phyloP scores from a whole-genome alignment of 2,329 filamentous ascomycete species.

The Aspergillus sp. region DNA sequence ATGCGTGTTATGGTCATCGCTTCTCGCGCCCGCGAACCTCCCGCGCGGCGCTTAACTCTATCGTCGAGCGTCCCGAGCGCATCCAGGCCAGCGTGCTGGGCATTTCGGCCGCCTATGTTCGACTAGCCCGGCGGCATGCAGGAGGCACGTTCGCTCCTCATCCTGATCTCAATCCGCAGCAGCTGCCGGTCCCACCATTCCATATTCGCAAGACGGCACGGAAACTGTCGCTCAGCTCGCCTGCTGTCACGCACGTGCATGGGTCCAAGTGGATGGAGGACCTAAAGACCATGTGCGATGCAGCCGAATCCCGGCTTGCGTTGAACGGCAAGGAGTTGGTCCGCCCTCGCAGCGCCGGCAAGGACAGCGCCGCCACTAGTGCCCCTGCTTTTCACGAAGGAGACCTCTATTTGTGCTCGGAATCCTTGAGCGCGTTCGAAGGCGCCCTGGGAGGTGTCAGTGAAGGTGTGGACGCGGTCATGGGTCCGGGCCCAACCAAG shows the following conservation, averaged over 20 bases:
- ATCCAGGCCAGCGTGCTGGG: constrained; percentile 82
- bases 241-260: constrained; percentile 86
- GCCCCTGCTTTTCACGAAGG: constrained; percentile 72
- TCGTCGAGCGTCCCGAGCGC: constrained; percentile 91
- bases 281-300: constrained; percentile 78
- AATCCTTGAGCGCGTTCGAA: constrained; percentile 84
- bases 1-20: constrained; percentile 92
- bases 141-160: constrained; percentile 69
- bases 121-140: constrained; percentile 77
- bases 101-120: constrained; percentile 82
- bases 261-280: constrained; percentile 93
- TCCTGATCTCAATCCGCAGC: constrained; percentile 59
- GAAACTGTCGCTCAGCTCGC: constrained; percentile 68
- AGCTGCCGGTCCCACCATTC: constrained; percentile 70
- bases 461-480: constrained; percentile 86
- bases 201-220: constrained; percentile 80
- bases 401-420: constrained; percentile 85
- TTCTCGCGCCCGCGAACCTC: constrained; percentile 81
- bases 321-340: constrained; percentile 75
- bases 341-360: constrained; percentile 54
- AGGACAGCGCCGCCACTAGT: constrained; percentile 43
- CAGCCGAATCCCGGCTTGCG: constrained; percentile 76
- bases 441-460: constrained; percentile 90
- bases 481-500: constrained; percentile 64
- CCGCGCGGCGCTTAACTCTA: constrained; percentile 70